phyloP scores from a whole-genome alignment of 2,329 filamentous ascomycete genomes.

The Verticillium albo-atrum region DNA sequence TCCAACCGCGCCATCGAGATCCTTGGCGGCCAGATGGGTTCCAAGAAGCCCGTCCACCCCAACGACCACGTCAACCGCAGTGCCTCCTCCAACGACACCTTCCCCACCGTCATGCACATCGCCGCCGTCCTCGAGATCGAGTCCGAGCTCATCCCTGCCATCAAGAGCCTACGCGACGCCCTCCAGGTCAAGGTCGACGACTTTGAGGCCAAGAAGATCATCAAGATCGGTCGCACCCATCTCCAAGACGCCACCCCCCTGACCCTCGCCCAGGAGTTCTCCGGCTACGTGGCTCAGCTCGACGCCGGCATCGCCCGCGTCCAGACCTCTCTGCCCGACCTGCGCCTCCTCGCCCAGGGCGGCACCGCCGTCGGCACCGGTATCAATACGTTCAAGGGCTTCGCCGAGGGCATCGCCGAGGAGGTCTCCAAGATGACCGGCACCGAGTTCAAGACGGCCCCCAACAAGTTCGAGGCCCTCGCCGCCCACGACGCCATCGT shows the following conservation, averaged over 20 bases:
- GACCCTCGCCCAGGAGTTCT: constrained; percentile 96
- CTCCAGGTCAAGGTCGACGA: constrained; percentile 85
- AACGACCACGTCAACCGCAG: constrained; percentile 99
- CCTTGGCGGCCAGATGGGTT: constrained; percentile 86
- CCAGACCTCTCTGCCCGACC: constrained; percentile 74
- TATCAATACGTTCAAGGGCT: constrained; percentile 95
- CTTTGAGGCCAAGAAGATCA: constrained; percentile 81
- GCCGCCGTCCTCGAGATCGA: constrained; percentile 93
- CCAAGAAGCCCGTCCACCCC: constrained; percentile 97
- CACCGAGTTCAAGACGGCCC: constrained; percentile 88
- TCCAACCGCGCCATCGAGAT: constrained; percentile 99
- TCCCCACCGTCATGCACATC: constrained; percentile 99
- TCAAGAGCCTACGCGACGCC: constrained; percentile 76
- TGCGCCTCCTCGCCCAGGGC: constrained; percentile 86
- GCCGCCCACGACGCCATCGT: constrained; percentile 95
- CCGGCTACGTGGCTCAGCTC: constrained; percentile 92
- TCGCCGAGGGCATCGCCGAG: constrained; percentile 86
- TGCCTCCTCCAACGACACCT: constrained; percentile 97
- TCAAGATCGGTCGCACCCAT: constrained; percentile 98
- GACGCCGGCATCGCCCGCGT: constrained; percentile 87
- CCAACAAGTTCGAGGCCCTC: constrained; percentile 98
- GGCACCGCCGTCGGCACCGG: constrained; percentile 96
- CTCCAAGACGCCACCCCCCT: constrained; percentile 95
- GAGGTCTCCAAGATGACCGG: constrained; percentile 93
- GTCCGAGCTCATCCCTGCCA: constrained; percentile 74